Evolutionary conservation across 2,329 filamentous ascomycete species (phyloP), one percentile per base, ranked within the genome.

Genomic region (Alternaria viburni): DNA sequence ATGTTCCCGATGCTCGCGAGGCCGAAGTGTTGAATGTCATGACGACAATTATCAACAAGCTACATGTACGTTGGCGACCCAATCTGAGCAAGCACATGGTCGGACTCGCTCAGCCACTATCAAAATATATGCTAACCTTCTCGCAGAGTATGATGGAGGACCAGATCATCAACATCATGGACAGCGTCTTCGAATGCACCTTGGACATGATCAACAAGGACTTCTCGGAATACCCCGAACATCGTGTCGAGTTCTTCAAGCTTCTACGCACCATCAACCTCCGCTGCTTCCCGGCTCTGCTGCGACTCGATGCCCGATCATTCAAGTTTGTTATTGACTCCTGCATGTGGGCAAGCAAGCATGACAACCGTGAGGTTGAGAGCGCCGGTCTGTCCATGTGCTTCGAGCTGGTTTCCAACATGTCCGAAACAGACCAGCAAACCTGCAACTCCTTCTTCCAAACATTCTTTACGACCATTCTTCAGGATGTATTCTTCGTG

Each of bases 171-270:
- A 91, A 91, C 52, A 98, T 99, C 76, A 97, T 99, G 92, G 94
- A 98, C 81, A 96, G 95, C 71, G 93, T 99, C 25, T 99, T 99
- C 75, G 95, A 98, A 81, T 98, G 95, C 84, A 99, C 96, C 4
- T 86, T 99, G 60, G 93, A 97, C 75, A 99, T 99, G 96, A 99
- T 99, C 84, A 99, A 98, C 88, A 99, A 99, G 84, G 96, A 99
- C 81, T 99, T 99, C 82, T 97, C 96, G 50, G 96, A 99, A 79
- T 99, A 97, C 80, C 96, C 96, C 0, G 96, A 99, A 80, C 96
- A 99, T 79, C 91, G 96, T 61, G 96, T 99, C n/a, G 95, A 98
- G 81, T 99, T 99, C 82, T 99, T 99, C 87, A 97, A 97, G 81
- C 88, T 99, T 23, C 87, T 99, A 41, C 89, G 96, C 71, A 93